Conservation (phyloP, 2,329 filamentous ascomycete genomes). For the Botrytis fabae region DNA sequence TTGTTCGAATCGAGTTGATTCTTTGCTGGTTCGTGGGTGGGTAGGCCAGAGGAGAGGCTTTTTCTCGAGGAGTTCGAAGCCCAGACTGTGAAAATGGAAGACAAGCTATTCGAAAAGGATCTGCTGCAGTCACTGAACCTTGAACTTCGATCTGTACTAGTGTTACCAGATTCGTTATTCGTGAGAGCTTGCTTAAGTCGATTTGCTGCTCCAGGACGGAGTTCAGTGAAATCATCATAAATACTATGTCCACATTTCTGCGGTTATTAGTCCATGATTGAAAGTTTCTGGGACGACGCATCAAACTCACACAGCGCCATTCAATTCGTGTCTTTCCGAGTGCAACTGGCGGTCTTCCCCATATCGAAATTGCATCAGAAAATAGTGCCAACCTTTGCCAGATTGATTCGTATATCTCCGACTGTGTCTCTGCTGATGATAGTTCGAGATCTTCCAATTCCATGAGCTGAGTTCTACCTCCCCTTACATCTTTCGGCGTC, state of each 20-base stretch:
- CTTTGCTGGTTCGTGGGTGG: slow-evolving; percentile 7
- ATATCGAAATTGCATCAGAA: not conserved
- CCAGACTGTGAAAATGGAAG: not conserved
- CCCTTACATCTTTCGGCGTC: not conserved
- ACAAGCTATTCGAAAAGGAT: not conserved
- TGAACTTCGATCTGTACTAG: not conserved
- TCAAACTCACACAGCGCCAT: slow-evolving; percentile 19
- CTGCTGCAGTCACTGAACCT: not conserved
- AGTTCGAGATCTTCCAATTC: not conserved
- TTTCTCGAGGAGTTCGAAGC: not conserved
- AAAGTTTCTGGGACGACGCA: not conserved
- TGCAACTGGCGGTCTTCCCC: slow-evolving; percentile 5
- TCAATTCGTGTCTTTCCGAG: slow-evolving; percentile 23
- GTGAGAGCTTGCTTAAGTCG: slow-evolving; percentile 1
- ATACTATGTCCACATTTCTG: slow-evolving; percentile 28
- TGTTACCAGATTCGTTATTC: not conserved
- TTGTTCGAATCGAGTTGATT: slow-evolving; percentile 2
- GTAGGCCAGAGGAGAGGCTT: slow-evolving; percentile 2
- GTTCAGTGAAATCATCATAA: slow-evolving; percentile 28
- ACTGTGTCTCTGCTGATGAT: not conserved
- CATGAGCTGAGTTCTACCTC: not conserved
- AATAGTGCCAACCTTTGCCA: not conserved
- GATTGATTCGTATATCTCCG: not conserved
- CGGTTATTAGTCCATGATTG: not conserved
- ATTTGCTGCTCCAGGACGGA: slow-evolving; percentile 16